Conservation (phyloP, 177 flowering plant species). For the Vitis hybrid region DNA sequence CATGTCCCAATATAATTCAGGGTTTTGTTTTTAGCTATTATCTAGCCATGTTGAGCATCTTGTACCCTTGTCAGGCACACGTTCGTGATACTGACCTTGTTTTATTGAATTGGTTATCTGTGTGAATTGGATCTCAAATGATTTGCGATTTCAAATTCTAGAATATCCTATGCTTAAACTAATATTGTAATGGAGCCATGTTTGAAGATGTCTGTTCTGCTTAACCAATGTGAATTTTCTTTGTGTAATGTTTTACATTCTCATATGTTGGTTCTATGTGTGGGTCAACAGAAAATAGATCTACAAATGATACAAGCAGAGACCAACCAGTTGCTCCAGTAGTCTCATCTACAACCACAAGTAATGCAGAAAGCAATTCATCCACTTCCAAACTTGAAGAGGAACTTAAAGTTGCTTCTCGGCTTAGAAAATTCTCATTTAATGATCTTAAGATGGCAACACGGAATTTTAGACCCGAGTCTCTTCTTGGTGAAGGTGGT, state of each 20-base stretch:
- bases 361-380: conserved; percentile 63
- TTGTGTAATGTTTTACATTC: background rate
- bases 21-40: no score
- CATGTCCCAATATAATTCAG: no score
- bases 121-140: no score
- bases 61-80: no score
- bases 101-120: no score
- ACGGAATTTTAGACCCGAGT: conserved; percentile 81
- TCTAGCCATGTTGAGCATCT: no score
- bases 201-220: no score
- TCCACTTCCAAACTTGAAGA: conserved; percentile 62
- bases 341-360: conserved; percentile 60
- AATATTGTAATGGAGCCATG: no score
- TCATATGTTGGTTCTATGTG: conserved; percentile 18
- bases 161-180: no score
- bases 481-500: conserved; percentile 91
- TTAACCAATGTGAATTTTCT: background rate
- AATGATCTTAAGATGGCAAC: conserved; percentile 84
- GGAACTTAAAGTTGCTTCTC: conserved; percentile 75
- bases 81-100: no score
- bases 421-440: conserved; percentile 68
- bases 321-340: conserved; percentile 55
- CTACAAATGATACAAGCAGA: conserved; percentile 54
- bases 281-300: conserved; percentile 57
- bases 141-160: no score